Percentiles rank a stretch among this genome's conserved stretches.
Evolutionary conservation across 2,329 filamentous ascomycete species (phyloP).

Genomic region (Neofusicoccum sp.): DNA sequence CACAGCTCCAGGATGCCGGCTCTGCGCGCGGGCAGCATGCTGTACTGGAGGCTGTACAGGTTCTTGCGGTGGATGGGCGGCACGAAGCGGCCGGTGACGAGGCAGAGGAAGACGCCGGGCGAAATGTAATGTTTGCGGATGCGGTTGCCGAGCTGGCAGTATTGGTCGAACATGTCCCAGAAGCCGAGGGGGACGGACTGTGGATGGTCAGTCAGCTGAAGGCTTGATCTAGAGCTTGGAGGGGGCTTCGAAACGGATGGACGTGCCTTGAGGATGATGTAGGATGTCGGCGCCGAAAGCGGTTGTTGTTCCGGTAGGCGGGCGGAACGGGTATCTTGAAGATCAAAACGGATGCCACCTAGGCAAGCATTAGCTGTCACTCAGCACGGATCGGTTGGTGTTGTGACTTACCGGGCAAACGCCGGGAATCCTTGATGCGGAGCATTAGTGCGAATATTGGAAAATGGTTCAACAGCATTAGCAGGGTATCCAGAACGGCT

Average conservation of each 20-base stretch:
- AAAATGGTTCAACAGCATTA: constrained; percentile 96
- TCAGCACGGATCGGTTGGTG: not conserved
- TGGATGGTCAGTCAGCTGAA: not conserved
- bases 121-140: constrained; percentile 95
- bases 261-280: constrained; percentile 80
- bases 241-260: constrained; percentile 15
- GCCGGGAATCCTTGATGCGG: constrained; percentile 85
- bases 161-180: constrained; percentile 94
- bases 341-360: constrained; percentile 88
- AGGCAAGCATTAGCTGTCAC: not conserved
- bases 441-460: constrained; percentile 97
- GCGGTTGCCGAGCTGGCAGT: constrained; percentile 90
- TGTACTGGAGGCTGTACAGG: constrained; percentile 95
- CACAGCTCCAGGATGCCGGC: constrained; percentile 86
- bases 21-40: constrained; percentile 85
- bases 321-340: constrained; percentile 67
- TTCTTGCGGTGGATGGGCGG: constrained; percentile 94
- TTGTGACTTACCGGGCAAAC: constrained; percentile 70
- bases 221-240: constrained; percentile 14
- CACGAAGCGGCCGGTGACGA: constrained; percentile 88
- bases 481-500: constrained; percentile 83
- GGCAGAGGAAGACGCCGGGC: constrained; percentile 81
- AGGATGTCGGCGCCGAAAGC: constrained; percentile 65
- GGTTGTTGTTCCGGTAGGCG: constrained; percentile 40
- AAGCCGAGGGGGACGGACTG: constrained; percentile 88